Base-by-base conservation (phyloP, 306 rosid genomes). In the Lathyrus oleraceus region DNA sequence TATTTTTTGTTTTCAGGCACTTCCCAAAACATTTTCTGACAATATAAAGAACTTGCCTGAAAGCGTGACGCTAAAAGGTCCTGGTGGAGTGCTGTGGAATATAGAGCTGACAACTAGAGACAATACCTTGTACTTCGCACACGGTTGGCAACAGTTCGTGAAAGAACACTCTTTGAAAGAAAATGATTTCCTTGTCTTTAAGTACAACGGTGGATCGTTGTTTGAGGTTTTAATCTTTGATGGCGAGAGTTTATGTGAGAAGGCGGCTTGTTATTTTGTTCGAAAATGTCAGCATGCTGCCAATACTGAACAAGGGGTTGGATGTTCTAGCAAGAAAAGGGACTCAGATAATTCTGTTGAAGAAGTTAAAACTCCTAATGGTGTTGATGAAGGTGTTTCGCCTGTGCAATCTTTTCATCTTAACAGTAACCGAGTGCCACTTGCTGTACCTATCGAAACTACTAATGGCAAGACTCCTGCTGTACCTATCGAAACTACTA, bases 131-230 rank as follows among this genome's bases (percentile, higher is more conserved):
- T 83, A 77, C 82, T 81, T 90, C 35, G 74, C 75, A 2, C 40
- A 74, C 0, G 94, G 96, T 20, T 90, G 94, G 96, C 69, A 67
- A 58, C 84, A 81, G 49, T 90, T 90, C 64, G 82, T 76, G 45
- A 79, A 76, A 75, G 94, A 85, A 61, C 85, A 90, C 36, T 57
- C 71, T 58, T 59, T 90, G 78, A 78, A 48, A 53, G 88, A 82
- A 81, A 84, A 84, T 71, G 96, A 90, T 78, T 78, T 87, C 16
- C 78, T 89, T 67, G 78, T 87, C 53, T 89, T 89, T 71, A 85
- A 76, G 79, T 89, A 84, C 86, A 80, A 87, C 61, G 87, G 89
- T 6, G 81, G 76, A 32, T 76, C 91, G 5, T 72, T 52, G 74
- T 85, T 89, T 70, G 93, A 85, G 16, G 91, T 89, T 63, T 62